These are phyloP conservation scores for Aspergillus vadensis DNA, from an alignment of 2,329 filamentous ascomycete species.

Conservation along the genomic window DNA sequence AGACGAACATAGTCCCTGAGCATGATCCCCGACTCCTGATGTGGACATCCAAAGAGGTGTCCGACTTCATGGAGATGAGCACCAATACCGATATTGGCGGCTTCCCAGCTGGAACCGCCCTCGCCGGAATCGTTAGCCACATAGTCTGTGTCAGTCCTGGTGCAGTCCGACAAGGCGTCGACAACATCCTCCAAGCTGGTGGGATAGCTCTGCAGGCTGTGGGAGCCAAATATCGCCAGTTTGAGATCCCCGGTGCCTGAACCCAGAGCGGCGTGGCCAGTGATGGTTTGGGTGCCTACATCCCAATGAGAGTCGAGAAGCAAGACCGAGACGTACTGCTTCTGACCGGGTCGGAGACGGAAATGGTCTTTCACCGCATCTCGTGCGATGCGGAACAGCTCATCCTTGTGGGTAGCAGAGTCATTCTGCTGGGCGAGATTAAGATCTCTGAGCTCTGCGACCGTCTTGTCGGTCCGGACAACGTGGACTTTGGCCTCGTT, in stretches of 20 bases:
- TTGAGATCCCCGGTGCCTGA: constrained; percentile 72
- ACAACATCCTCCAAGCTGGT: constrained; percentile 86
- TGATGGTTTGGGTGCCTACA: constrained; percentile 66
- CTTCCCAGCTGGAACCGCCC: constrained; percentile 88
- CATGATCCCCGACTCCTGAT: constrained; percentile 92
- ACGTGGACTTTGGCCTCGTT: constrained; percentile 90
- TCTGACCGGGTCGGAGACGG: constrained; percentile 71
- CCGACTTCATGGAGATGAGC: constrained; percentile 90
- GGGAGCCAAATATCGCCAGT: constrained; percentile 88
- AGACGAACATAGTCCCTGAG: constrained; percentile 80
- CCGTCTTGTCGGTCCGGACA: constrained; percentile 78
- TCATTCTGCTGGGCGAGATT: constrained; percentile 76
- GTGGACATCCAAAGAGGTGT: constrained; percentile 85
- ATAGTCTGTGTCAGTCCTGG: constrained; percentile 75
- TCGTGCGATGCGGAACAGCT: constrained; percentile 74
- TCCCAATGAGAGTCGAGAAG: constrained; percentile 92
- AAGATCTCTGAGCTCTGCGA: constrained; percentile 78
- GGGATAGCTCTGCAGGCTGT: constrained; percentile 88
- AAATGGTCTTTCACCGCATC: constrained; percentile 80
- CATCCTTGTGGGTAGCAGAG: constrained; percentile 68
- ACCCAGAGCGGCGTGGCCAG: constrained; percentile 82
- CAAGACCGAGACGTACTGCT: constrained; percentile 83
- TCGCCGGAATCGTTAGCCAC: constrained; percentile 87
- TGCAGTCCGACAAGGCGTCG: constrained; percentile 86
- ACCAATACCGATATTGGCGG: constrained; percentile 91